Percentiles rank a stretch among this genome's conserved stretches.
phyloP scores from a whole-genome alignment of 1,284 basidiomycete genomes.

The Cryptococcus jaspeensis region DNA sequence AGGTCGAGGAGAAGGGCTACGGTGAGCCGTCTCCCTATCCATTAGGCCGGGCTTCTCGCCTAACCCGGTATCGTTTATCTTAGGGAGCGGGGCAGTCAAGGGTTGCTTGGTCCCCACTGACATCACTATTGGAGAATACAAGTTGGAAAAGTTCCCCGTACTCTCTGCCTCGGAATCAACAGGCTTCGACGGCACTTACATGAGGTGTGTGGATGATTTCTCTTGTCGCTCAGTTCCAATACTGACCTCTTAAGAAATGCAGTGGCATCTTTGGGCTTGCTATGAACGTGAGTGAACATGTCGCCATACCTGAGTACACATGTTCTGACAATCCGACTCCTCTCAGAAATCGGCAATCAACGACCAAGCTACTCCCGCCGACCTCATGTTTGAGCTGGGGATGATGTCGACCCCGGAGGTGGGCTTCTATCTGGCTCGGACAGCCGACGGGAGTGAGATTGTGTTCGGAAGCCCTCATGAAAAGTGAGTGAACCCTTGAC shows the following conservation, averaged over 20 bases:
- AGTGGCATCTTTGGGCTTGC: conserved; percentile 17
- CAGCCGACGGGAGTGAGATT: conserved; percentile 9
- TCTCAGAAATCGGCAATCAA: conserved; percentile 6
- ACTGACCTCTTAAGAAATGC: neutral
- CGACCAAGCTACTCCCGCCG: conserved; percentile 6
- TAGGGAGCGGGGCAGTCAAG: conserved; percentile 13
- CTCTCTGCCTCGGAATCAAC: conserved; percentile 1
- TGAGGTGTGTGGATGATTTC: conserved; percentile 4
- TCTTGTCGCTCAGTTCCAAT: neutral
- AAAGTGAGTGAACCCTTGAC: neutral
- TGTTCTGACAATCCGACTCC: neutral
- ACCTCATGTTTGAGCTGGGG: conserved; percentile 1
- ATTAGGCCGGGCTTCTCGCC: neutral
- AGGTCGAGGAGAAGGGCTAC: conserved; percentile 4
- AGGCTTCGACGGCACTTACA: conserved; percentile 11
- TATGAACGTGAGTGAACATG: conserved; percentile 7
- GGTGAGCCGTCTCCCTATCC: neutral
- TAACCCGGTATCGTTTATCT: too few species aligned
- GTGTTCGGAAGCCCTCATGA: conserved; percentile 7
- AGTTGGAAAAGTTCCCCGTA: conserved; percentile 6
- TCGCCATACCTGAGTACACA: neutral
- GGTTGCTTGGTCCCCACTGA: conserved; percentile 12
- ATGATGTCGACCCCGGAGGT: conserved; percentile 12
- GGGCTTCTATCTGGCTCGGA: conserved; percentile 16
- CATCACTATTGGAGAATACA: conserved; percentile 8